Evolutionary conservation across 2,329 filamentous ascomycete genomes (phyloP).

Genomic region (Fusarium tanahbumbuense): DNA sequence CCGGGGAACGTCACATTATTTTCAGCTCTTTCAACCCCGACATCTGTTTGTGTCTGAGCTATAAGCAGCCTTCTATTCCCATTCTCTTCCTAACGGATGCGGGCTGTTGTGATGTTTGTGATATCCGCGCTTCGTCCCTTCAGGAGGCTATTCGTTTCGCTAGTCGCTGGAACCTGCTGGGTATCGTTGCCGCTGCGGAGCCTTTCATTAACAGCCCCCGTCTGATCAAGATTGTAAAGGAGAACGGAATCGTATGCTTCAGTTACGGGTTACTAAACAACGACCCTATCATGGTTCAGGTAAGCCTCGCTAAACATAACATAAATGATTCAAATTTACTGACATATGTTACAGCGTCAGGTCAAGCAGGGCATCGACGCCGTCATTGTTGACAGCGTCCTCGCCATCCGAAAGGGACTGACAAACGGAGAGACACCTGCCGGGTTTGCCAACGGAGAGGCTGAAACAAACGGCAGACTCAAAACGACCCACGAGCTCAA

Average conservation of each 20-base stretch:
- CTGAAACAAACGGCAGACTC: conserved; percentile 32
- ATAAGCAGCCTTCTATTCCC: conserved; percentile 97
- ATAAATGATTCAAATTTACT: conserved; percentile 4
- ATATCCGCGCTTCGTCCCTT: conserved; percentile 88
- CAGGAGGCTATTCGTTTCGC: conserved; percentile 97
- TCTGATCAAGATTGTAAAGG: conserved; percentile 92
- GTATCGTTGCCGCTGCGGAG: conserved; percentile 89
- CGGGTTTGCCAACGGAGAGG: conserved; percentile 22
- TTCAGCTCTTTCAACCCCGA: conserved; percentile 99
- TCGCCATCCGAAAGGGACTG: conserved; percentile 91
- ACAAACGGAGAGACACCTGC: conserved; percentile 58
- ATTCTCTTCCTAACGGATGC: conserved; percentile 95
- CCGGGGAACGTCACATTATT: conserved; percentile 87
- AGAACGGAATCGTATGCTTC: conserved; percentile 92
- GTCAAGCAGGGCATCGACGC: conserved; percentile 96
- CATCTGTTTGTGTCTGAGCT: conserved; percentile 91
- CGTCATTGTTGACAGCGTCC: conserved; percentile 94
- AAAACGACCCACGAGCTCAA: conserved; percentile 28
- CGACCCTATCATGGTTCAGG: conserved; percentile 84
- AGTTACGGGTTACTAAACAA: conserved; percentile 95
- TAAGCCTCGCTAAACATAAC: conserved; percentile 57
- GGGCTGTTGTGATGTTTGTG: conserved; percentile 82
- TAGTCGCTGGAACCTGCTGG: conserved; percentile 91
- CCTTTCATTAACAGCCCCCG: conserved; percentile 90
- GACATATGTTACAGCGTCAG: conserved; percentile 71